Base-by-base conservation (phyloP, 345 rosid species). In the Odontarrhena argentea region DNA sequence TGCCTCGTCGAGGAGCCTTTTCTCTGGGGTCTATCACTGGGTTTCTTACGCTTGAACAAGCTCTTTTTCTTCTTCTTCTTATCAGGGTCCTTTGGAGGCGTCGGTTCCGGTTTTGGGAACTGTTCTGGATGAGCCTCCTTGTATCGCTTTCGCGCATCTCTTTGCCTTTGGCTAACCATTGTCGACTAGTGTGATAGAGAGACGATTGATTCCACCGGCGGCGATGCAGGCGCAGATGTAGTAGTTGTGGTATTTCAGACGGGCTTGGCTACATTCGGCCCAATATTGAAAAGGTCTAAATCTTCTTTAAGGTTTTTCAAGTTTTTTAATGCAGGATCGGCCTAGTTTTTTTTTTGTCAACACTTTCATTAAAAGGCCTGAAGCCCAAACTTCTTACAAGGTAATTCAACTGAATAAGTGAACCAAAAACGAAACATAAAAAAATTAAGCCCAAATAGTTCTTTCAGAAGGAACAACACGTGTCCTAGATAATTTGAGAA, bases 121-220 rank as follows among this genome's bases (percentile, higher is more conserved):
- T 77, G 72, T 56, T 81, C 92, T 0, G 97, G 96, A 57, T 88
- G 65, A 18, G 45, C 88, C 70, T 71, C 83, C 68, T 72, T 90
- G 82, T 65, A 88, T 26, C 70, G 68, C 74, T 88, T 88, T 28
- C 90, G 87, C 30, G 99, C 99, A 67, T 77, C 63, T 76, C 79
- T 83, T 69, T 91, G 91, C 50, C 95, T 83, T 69, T 88, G 55
- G 82, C 85, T 94, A 74, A 75, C 92, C 99, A 94, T 88, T 13
- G 36, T 3, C 60, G 8, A 66, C 1, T 10, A 10, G 4, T 38
- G 11, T 35, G 8, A 49, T 40, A 32, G 54, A 61, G 4, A 30
- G 12, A 65, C 6, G 49, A 18, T 28, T 55, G 51, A 24, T 38
- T 55, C 8, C 42, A 11, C 52, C 43, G 70, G 75, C 75, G 69